Evolutionary conservation across 257 asterid genomes (phyloP).

Genomic region (Perilla frutescens): DNA sequence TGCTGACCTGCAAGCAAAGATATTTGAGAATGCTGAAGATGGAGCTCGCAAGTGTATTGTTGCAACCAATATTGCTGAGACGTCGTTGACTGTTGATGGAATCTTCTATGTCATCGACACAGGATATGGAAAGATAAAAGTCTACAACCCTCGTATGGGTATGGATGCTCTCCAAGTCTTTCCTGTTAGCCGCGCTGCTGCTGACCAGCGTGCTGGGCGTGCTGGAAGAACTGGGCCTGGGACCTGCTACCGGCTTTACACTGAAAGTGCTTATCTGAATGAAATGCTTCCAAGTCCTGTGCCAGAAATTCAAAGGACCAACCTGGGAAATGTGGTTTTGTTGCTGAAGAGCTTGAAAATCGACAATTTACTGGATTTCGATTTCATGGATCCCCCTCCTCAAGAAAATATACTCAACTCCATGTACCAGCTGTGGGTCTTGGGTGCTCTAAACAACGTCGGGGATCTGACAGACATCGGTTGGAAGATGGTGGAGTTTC

Average conservation of each 20-base stretch:
- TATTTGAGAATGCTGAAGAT: constrained; percentile 89
- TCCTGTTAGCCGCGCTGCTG: constrained; percentile 95
- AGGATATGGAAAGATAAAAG: constrained; percentile 92
- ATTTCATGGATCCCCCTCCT: constrained; percentile 99
- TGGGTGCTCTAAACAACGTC: constrained; percentile 89
- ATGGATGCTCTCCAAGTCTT: constrained; percentile 99
- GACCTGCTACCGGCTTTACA: constrained; percentile 89
- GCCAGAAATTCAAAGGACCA: constrained; percentile 94
- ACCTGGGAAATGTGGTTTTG: constrained; percentile 94
- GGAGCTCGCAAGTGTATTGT: constrained; percentile 97
- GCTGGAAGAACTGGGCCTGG: constrained; percentile 99
- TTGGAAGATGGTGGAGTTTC: constrained; percentile 98
- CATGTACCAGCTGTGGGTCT: constrained; percentile 96
- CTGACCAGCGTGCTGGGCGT: constrained; percentile 97
- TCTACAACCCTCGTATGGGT: constrained; percentile 98
- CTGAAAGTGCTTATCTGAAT: constrained; percentile 79
- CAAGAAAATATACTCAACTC: constrained; percentile 93
- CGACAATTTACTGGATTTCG: constrained; percentile 81
- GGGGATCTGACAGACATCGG: constrained; percentile 85
- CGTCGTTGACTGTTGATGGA: constrained; percentile 94
- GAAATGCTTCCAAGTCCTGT: constrained; percentile 96
- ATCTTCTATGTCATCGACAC: constrained; percentile 91
- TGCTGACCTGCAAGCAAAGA: constrained; percentile 96
- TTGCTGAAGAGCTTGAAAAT: constrained; percentile 85
- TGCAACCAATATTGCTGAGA: constrained; percentile 97